Evolutionary conservation across 371 early-diverging fungal species (phyloP), one percentile per base, ranked within the genome.

Genomic region (Entomophthora muscae): DNA sequence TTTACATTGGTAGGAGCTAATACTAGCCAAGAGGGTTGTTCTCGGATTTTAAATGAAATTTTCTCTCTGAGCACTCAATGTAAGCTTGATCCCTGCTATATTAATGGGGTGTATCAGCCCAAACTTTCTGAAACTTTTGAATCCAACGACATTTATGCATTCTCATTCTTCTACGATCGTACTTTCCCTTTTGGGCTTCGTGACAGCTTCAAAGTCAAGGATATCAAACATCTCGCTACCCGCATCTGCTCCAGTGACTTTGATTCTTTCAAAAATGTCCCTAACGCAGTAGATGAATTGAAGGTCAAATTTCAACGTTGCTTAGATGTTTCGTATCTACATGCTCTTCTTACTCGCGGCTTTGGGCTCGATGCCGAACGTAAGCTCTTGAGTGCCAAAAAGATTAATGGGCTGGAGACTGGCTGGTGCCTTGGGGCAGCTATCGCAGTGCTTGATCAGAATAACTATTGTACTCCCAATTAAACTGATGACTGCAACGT

Each of bases 401-500:
- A 95, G 77, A 91, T 96, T 64, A 79, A 81, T 27, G 88, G 81
- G 33, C 82, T 90, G 30, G 95, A 96, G 68, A 92, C 92, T 24
- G 97, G 97, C 3, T 96, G 97, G 97, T 89, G 90, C 67, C 74
- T 96, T 33, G 97, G 97, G 33, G 93, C 93, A 10, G 83, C 93
- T 21, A 85, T 96, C 65, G 78, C 83, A 13, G 78, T 88, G 64
- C 71, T 89, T 24, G 82, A 85, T 65, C 75, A 77, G 59, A 56
- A 32, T 3, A 24, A 65, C 7, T 65, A 65, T 29, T 65, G 65
- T 52, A 27, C 61, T 29, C 22, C 58, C 21, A n/a, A 53, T 31
- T 26, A 55, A 55, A 55, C 28, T 55, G 10, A 10, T 42, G 42
- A 42, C 10, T 17, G 17, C n/a, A 17, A 17, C 42, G 17, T 5